Evolutionary conservation across 140 eudicot species (phyloP).

Genomic region (Bidens hawaiensis): DNA sequence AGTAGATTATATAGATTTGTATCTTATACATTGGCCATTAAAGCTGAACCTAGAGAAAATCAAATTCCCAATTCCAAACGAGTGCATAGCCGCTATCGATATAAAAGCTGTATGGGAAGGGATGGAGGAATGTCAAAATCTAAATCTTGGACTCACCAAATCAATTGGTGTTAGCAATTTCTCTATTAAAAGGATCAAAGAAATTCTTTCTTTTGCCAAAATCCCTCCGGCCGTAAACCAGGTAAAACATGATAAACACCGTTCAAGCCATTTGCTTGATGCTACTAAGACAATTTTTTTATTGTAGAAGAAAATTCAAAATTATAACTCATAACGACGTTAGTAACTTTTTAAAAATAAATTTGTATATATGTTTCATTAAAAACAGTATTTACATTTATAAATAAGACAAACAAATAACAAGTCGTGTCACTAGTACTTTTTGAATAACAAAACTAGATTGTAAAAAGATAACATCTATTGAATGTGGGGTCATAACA

Average conservation of each 20-base stretch:
- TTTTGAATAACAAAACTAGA: too few relatives aligned
- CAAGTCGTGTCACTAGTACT: too few relatives aligned
- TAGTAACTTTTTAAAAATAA: too few relatives aligned
- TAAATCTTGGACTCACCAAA: slow-evolving; percentile 56
- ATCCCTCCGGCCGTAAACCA: slow-evolving; percentile 53
- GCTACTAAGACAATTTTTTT: not conserved
- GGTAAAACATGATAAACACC: not conserved
- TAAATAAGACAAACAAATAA: too few relatives aligned
- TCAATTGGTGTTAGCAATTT: slow-evolving; percentile 62
- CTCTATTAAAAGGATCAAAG: slow-evolving; percentile 26
- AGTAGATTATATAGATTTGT: slow-evolving; percentile 34
- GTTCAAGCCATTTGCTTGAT: not conserved
- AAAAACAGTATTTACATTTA: too few relatives aligned
- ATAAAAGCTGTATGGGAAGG: slow-evolving; percentile 47
- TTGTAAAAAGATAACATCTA: too few relatives aligned
- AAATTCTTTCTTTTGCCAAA: slow-evolving; percentile 41
- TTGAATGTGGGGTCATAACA: too few relatives aligned
- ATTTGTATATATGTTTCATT: too few relatives aligned
- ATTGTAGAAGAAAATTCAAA: not conserved
- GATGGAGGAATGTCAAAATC: slow-evolving; percentile 57
- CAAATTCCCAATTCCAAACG: slow-evolving; percentile 27
- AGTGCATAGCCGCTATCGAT: slow-evolving; percentile 30
- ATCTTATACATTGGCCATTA: slow-evolving; percentile 36
- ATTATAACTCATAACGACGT: too few relatives aligned
- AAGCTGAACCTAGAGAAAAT: slow-evolving; percentile 13